Evolutionary conservation across 2,329 filamentous ascomycete genomes (phyloP).

Genomic region (Trichoderma sp.): DNA sequence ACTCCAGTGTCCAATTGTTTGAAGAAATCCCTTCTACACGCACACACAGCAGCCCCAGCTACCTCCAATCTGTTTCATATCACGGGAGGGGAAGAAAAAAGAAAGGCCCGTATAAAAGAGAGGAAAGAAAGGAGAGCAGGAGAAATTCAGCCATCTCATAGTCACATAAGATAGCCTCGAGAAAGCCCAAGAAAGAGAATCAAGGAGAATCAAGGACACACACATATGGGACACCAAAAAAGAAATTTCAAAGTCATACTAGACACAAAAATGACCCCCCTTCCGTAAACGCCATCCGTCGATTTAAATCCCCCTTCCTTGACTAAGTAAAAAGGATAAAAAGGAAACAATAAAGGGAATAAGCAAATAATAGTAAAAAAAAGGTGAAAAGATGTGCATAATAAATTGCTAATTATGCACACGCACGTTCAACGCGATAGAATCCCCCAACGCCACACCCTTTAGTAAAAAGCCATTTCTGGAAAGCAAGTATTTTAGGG

Average conservation of each 20-base stretch:
- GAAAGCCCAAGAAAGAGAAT: background rate
- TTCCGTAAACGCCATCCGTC: slow-evolving; percentile 33
- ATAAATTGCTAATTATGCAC: slow-evolving; percentile 4
- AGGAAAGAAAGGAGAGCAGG: too few species aligned
- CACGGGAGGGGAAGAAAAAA: background rate
- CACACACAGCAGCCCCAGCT: background rate
- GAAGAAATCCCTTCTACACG: background rate
- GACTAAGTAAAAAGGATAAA: slow-evolving; percentile 24
- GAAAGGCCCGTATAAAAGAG: background rate
- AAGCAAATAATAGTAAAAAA: background rate
- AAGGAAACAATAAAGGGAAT: background rate
- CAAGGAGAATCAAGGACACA: background rate
- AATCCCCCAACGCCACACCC: slow-evolving; percentile 7
- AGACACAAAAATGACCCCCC: slow-evolving; percentile 2
- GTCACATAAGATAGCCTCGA: background rate
- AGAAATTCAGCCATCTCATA: background rate
- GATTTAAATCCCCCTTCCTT: slow-evolving; percentile 27
- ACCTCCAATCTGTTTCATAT: background rate
- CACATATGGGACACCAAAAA: background rate
- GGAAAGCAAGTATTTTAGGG: background rate
- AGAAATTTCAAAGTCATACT: background rate
- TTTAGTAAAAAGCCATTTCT: background rate
- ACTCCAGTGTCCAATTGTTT: background rate
- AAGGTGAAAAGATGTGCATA: background rate
- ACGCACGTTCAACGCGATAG: slow-evolving; percentile 6